phyloP scores from a whole-genome alignment of 1,139 yeast species.

The Candida dubliniensis region DNA sequence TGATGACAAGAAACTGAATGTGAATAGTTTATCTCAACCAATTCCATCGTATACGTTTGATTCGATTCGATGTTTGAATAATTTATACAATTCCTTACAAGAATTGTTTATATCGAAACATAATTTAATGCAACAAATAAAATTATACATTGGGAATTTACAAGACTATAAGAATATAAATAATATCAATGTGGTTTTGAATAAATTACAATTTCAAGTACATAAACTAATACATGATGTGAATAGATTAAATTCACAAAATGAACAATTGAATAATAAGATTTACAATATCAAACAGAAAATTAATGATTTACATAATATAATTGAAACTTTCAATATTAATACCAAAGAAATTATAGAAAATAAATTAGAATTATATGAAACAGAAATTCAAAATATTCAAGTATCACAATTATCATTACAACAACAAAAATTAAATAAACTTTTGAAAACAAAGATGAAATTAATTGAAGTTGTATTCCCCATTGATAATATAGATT shows the following conservation, averaged over 20 bases:
- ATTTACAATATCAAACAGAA: conserved; percentile 27
- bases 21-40: conserved; percentile 4
- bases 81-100: conserved; percentile 29
- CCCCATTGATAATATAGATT: conserved; percentile 26
- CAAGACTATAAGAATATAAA: conserved; percentile 15
- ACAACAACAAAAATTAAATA: conserved; percentile 25
- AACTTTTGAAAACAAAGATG: conserved; percentile 20
- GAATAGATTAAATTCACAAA: conserved; percentile 22
- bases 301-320: conserved; percentile 22
- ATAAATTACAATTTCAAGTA: conserved; percentile 13
- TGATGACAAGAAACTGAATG: neutral
- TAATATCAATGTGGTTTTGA: conserved; percentile 13
- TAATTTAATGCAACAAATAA: conserved; percentile 19
- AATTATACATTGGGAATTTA: conserved; percentile 15
- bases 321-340: conserved; percentile 19
- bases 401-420: conserved; percentile 23
- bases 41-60: conserved; percentile 36
- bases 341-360: conserved; percentile 18
- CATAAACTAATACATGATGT: conserved; percentile 19
- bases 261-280: conserved; percentile 28
- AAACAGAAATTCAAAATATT: conserved; percentile 31
- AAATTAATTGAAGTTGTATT: conserved; percentile 25
- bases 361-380: conserved; percentile 28
- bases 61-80: conserved; percentile 33
- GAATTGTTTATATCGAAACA: conserved; percentile 28